Evolutionary conservation across 345 rosid genomes (phyloP).

Genomic region (Anastatica hierochuntica): DNA sequence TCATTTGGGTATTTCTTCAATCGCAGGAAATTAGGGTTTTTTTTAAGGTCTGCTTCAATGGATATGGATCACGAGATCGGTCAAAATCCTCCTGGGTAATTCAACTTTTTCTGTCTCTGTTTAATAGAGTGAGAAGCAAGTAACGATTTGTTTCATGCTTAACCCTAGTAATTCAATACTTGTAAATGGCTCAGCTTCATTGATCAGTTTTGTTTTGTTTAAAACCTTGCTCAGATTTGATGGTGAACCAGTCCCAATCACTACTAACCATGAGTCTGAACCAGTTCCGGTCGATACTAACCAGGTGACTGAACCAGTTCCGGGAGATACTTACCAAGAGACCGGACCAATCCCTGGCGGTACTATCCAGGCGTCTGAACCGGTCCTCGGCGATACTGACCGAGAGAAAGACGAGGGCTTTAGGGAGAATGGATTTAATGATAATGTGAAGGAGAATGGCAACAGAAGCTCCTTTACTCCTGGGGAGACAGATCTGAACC

Average conservation of each 20-base stretch:
- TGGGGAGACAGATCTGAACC: constrained; percentile 20
- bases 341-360: not conserved
- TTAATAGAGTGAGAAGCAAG: not conserved
- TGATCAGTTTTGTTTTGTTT: too few species aligned
- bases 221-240: constrained; percentile 18
- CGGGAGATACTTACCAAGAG: not conserved
- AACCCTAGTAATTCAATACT: too few species aligned
- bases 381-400: not conserved
- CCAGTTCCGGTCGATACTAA: not conserved
- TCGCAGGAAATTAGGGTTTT: constrained; percentile 20
- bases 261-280: constrained; percentile 1
- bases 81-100: constrained; percentile 15
- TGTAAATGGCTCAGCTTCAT: too few species aligned
- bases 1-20: not conserved
- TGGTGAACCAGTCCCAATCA: not conserved
- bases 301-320: constrained; percentile 1
- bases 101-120: not conserved
- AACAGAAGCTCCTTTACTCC: constrained; percentile 22
- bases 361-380: constrained; percentile 6
- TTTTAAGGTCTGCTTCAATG: not conserved
- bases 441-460: constrained; percentile 9
- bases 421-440: constrained; percentile 21
- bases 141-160: not conserved
- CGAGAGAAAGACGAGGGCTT: constrained; percentile 18
- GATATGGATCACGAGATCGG: constrained; percentile 13